These are phyloP conservation scores for Dictyostelium brefeldianum DNA, from an alignment of 78 protist genomes.

Conservation along the genomic window DNA sequence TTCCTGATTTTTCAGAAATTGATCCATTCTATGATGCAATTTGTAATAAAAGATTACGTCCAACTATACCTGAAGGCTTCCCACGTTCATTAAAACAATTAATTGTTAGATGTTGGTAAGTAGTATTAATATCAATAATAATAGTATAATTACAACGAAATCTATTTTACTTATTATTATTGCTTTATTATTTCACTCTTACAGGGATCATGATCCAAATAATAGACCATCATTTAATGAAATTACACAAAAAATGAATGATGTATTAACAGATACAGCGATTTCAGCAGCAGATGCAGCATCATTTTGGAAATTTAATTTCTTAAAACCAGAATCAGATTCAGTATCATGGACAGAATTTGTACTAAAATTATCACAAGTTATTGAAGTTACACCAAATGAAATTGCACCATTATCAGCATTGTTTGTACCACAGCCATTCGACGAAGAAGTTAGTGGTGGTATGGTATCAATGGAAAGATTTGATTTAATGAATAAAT, in stretches of 20 bases:
- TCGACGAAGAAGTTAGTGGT: conserved; percentile 43
- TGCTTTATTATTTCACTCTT: no score
- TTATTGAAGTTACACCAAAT: neutral
- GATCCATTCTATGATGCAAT: conserved; percentile 80
- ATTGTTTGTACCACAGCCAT: conserved; percentile 24
- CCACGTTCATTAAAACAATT: conserved; percentile 43
- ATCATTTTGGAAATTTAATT: conserved; percentile 71
- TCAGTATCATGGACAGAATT: conserved; percentile 57
- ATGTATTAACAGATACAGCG: conserved; percentile 74
- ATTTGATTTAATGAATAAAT: conserved; percentile 76
- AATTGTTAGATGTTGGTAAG: conserved; percentile 74
- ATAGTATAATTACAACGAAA: no score
- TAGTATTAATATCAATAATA: no score
- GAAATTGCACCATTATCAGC: neutral
- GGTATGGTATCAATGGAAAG: conserved; percentile 63
- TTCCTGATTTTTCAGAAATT: conserved; percentile 74
- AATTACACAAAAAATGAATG: conserved; percentile 40
- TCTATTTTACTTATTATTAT: no score
- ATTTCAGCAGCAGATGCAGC: conserved; percentile 36
- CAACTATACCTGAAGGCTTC: conserved; percentile 46
- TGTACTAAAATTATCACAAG: conserved; percentile 5
- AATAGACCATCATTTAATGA: conserved; percentile 79
- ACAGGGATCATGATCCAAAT: conserved; percentile 63
- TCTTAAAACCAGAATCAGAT: conserved; percentile 24
- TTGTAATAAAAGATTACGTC: conserved; percentile 71